These are phyloP conservation scores for Vanderwaltozyma polyspora DNA, from an alignment of 805 yeast genomes.

Conservation along the genomic window DNA sequence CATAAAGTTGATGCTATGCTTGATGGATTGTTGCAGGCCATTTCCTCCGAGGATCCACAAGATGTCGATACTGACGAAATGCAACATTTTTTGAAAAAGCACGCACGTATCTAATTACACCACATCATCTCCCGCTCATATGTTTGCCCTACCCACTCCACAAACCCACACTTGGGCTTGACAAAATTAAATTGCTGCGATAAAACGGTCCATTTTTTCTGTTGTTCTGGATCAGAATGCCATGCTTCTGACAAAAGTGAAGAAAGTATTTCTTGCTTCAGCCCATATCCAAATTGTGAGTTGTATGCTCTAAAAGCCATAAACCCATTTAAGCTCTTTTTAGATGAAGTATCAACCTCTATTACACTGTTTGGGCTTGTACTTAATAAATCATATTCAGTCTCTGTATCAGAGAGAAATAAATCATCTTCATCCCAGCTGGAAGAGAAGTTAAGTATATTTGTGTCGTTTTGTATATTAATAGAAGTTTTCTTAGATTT, in stretches of 20 bases:
- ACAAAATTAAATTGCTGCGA: slow-evolving; percentile 21
- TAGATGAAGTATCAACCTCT: too few relatives aligned
- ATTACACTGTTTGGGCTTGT: not conserved
- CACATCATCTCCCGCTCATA: slow-evolving; percentile 3
- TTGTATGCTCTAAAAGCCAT: slow-evolving; percentile 21
- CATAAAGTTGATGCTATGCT: too few relatives aligned
- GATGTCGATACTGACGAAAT: too few relatives aligned
- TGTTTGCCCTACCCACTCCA: slow-evolving; percentile 32
- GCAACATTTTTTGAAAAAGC: slow-evolving; percentile 1
- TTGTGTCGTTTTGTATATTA: not conserved
- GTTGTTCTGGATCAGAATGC: slow-evolving; percentile 10
- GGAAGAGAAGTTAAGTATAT: not conserved
- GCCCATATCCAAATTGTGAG: slow-evolving; percentile 15
- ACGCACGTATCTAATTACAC: slow-evolving; percentile 1
- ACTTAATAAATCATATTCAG: not conserved
- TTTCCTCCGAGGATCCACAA: too few relatives aligned
- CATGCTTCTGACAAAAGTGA: slow-evolving; percentile 13
- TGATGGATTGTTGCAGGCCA: too few relatives aligned
- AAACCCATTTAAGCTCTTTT: slow-evolving; percentile 13
- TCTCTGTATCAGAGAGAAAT: not conserved
- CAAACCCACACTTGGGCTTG: slow-evolving; percentile 26
- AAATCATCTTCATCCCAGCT: not conserved
- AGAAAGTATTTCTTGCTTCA: slow-evolving; percentile 15
- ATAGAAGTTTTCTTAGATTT: not conserved
- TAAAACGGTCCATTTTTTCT: slow-evolving; percentile 11